These are phyloP conservation scores for Fusarium multiceps DNA, from an alignment of 2,329 filamentous ascomycete species.

Conservation along the genomic window DNA sequence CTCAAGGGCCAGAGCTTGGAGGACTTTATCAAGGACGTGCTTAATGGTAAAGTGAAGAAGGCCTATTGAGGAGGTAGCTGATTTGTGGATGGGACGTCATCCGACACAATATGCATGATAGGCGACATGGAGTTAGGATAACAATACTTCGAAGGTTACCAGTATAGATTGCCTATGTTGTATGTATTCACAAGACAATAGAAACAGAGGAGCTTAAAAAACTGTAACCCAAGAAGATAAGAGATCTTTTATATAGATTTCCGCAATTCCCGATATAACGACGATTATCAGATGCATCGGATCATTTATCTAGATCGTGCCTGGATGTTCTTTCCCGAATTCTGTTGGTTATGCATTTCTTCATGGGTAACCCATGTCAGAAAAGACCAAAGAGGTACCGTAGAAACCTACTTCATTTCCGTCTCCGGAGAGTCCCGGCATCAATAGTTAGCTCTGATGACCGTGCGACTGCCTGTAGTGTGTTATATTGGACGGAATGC, in stretches of 20 bases:
- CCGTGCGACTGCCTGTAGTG: neutral
- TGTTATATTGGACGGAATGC: neutral
- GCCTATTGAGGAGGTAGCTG: neutral
- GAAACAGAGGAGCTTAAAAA: neutral
- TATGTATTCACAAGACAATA: too few relatives aligned
- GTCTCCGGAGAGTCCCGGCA: neutral
- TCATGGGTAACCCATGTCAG: neutral
- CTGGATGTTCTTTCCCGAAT: neutral
- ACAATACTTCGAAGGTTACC: too few relatives aligned
- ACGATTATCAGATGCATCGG: too few relatives aligned
- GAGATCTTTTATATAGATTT: fast-evolving
- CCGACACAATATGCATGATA: neutral
- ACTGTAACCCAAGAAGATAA: too few relatives aligned
- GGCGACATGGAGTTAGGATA: neutral
- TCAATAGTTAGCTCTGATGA: neutral
- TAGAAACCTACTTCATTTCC: neutral
- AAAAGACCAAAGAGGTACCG: neutral
- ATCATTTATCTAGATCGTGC: neutral
- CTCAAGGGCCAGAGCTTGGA: constrained; percentile 5
- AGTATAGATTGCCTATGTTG: too few relatives aligned
- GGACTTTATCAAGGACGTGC: neutral
- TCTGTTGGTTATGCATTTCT: neutral
- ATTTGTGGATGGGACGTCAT: fast-evolving
- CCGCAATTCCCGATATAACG: neutral
- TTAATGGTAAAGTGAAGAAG: neutral